phyloP scores from a whole-genome alignment of 805 yeast species.

The Alloascoidea hylecoeti region DNA sequence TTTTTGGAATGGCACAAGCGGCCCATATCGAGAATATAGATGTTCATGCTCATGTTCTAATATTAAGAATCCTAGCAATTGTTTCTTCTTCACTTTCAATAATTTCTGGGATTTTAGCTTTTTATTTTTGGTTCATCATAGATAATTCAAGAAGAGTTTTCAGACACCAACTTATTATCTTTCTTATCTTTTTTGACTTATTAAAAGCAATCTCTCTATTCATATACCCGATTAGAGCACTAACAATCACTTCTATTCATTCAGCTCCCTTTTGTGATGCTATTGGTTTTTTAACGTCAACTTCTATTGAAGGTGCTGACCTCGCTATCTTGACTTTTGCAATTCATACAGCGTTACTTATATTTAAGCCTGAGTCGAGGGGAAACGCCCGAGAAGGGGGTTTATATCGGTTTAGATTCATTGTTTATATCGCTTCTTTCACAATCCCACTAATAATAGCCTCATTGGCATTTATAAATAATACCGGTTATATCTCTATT shows the following conservation, averaged over 20 bases:
- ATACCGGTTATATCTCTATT: slow-evolving; percentile 42
- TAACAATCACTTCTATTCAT: slow-evolving; percentile 25
- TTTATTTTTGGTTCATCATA: slow-evolving; percentile 46
- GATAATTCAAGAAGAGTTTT: slow-evolving; percentile 51
- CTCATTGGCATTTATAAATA: slow-evolving; percentile 49
- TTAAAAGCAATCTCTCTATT: slow-evolving; percentile 57
- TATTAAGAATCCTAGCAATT: slow-evolving; percentile 27
- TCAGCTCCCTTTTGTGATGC: slow-evolving; percentile 40
- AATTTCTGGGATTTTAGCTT: slow-evolving; percentile 38
- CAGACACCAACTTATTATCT: slow-evolving; percentile 49
- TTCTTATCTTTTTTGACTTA: slow-evolving; percentile 59
- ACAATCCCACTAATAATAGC: slow-evolving; percentile 56
- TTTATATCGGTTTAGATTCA: slow-evolving; percentile 38
- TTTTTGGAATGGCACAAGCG: background rate
- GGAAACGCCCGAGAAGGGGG: slow-evolving; percentile 57
- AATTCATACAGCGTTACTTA: slow-evolving; percentile 61
- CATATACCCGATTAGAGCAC: slow-evolving; percentile 51
- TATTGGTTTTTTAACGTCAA: slow-evolving; percentile 71
- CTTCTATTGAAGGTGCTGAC: slow-evolving; percentile 77
- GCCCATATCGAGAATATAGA: background rate
- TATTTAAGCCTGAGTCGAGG: slow-evolving; percentile 44
- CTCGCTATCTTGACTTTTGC: slow-evolving; percentile 74
- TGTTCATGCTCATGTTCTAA: background rate
- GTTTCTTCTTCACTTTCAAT: slow-evolving; percentile 35
- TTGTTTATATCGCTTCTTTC: slow-evolving; percentile 43